Evolutionary conservation across 371 early-diverging fungal genomes (phyloP).

Genomic region (Conidiobolus coronatus): DNA sequence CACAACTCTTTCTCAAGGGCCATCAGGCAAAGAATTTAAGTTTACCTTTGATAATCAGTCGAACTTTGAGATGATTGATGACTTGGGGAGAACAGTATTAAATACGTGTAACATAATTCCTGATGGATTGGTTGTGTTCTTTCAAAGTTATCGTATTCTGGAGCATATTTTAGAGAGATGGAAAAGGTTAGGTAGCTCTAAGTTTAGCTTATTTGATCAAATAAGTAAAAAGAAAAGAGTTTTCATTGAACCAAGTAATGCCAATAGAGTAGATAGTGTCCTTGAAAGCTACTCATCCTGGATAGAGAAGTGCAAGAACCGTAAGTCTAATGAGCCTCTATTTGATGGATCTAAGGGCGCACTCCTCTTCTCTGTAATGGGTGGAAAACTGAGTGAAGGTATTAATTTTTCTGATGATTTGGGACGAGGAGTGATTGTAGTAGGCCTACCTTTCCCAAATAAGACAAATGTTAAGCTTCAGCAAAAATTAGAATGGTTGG

Average conservation of each 20-base stretch:
- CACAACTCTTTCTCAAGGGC: constrained; percentile 32
- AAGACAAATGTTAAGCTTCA: constrained; percentile 37
- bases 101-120: constrained; percentile 68
- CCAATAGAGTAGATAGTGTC: constrained; percentile 25
- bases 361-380: constrained; percentile 82
- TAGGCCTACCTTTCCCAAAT: constrained; percentile 77
- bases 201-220: constrained; percentile 4
- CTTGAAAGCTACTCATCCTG: constrained; percentile 28
- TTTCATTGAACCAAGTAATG: constrained; percentile 43
- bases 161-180: constrained; percentile 35
- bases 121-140: constrained; percentile 83
- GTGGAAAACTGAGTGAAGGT: constrained; percentile 95
- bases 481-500: constrained; percentile 21
- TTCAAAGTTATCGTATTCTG: constrained; percentile 75
- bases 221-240: constrained; percentile 10
- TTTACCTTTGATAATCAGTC: constrained; percentile 44
- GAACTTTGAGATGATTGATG: constrained; percentile 27
- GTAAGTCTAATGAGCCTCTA: background rate
- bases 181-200: constrained; percentile 13
- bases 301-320: constrained; percentile 11
- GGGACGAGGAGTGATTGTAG: constrained; percentile 68
- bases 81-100: constrained; percentile 38
- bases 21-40: constrained; percentile 29
- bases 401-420: constrained; percentile 84
- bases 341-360: constrained; percentile 26